Base-by-base conservation (phyloP, 192 early-diverging fungal species). In the Umbelopsis vinacea region DNA sequence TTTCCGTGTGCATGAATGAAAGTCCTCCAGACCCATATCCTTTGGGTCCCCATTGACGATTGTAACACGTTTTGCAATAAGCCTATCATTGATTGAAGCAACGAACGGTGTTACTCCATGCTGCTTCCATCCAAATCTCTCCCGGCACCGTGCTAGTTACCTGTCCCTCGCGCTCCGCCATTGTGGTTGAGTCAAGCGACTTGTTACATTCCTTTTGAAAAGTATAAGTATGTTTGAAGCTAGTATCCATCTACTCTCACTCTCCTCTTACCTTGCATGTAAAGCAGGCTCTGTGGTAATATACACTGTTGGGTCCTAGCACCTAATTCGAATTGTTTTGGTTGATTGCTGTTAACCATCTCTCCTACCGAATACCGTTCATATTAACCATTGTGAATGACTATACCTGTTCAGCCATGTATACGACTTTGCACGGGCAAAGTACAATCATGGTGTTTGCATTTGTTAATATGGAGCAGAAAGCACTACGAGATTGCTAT, bases 61-160 rank as follows among this genome's bases (percentile, higher is more conserved):
- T 79, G 68, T 88, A 82, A 67, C 87, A 88, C 2, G 71, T 74
- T 70, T 81, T 88, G 55, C 87, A 88, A 74, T 83, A 88, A 14
- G 85, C 85, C 87, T 88, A 68, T 43, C 37, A 60, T 48, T 15
- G 21, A 10, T 29, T 29, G 29, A 29, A 29, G 29, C 29, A 29
- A 29, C 29, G 3, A 29, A 29, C 3, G 29, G 1, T 29, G 29
- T 29, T 29, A 29, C 29, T 29, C 29, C 29, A 29, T 2, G 29
- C 29, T 29, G 29, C 29, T 29, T 29, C 1, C 29, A 29, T 29
- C 29, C 29, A 29, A 29, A 29, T 29, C 29, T 29, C 29, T 29
- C 29, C 29, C 29, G 3, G 29, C 29, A 29, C 29, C 3, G 29
- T 3, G 3, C 29, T 29, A 29, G 4, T 76, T 83, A 85, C 87